phyloP scores from a whole-genome alignment of 208 protist species.

The Leishmania lainsoni region DNA sequence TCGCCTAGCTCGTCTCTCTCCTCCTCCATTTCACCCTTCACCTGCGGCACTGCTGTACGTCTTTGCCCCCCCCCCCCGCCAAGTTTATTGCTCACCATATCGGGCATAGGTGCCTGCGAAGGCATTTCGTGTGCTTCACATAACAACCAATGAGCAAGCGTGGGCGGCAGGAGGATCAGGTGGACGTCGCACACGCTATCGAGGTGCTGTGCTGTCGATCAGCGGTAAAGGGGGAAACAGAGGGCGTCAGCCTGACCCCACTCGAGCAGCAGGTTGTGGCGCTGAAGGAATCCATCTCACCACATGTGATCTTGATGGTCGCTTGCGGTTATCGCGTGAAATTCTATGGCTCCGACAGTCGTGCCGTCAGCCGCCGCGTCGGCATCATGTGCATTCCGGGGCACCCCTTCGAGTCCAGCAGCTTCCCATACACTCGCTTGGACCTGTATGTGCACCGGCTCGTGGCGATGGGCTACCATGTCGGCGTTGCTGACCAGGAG shows the following conservation, averaged over 20 bases:
- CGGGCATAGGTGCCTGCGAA: background rate
- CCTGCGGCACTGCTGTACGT: background rate
- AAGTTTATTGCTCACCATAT: no score
- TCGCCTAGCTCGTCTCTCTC: background rate
- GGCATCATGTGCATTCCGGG: conserved; percentile 87
- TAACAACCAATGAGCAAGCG: conserved; percentile 58
- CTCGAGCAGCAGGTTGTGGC: conserved; percentile 82
- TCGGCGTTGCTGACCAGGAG: conserved; percentile 89
- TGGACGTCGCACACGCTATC: conserved; percentile 56
- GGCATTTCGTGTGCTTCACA: conserved; percentile 5
- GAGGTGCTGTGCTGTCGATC: conserved; percentile 59
- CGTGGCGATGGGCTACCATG: conserved; percentile 90
- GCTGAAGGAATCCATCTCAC: conserved; percentile 55
- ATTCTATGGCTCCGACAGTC: conserved; percentile 85
- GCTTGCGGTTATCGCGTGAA: conserved; percentile 89
- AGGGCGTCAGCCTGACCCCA: conserved; percentile 59
- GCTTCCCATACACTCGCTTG: conserved; percentile 77
- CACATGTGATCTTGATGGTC: conserved; percentile 78
- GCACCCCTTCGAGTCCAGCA: conserved; percentile 85
- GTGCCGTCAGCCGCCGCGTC: conserved; percentile 75
- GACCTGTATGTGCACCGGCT: conserved; percentile 84
- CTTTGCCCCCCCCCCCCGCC: background rate
- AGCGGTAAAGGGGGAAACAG: conserved; percentile 32
- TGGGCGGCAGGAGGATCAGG: conserved; percentile 41
- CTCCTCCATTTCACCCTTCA: background rate